Conservation (phyloP, 495 filamentous ascomycete genomes). For the Penicillium odoratum region DNA sequence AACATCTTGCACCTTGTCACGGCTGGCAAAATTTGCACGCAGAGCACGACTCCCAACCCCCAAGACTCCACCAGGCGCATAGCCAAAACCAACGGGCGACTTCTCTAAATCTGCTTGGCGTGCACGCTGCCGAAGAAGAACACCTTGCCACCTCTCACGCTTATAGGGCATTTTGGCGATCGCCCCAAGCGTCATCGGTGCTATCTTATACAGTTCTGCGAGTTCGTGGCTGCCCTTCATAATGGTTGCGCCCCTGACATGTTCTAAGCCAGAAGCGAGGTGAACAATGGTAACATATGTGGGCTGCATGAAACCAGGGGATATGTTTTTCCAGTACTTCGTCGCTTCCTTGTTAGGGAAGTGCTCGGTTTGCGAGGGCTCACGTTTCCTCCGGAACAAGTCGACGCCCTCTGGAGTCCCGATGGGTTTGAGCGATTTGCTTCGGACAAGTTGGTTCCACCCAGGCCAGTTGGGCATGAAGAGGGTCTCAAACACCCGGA, state of each 20-base stretch:
- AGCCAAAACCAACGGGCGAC: constrained; percentile 9
- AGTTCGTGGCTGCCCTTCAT: constrained; percentile 28
- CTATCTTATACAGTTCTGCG: constrained; percentile 34
- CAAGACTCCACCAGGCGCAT: constrained; percentile 17
- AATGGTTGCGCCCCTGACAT: constrained; percentile 42
- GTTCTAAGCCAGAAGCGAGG: constrained; percentile 48
- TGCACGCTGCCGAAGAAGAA: constrained; percentile 33
- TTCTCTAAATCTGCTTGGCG: constrained; percentile 13
- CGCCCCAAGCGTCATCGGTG: constrained; percentile 52
- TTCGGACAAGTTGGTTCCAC: constrained; percentile 54
- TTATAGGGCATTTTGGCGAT: constrained; percentile 54
- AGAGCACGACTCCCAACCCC: not conserved
- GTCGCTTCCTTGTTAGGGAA: constrained; percentile 31
- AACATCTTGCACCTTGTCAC: not conserved
- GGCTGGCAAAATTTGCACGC: not conserved
- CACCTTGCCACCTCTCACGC: constrained; percentile 43
- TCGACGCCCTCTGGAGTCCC: constrained; percentile 32
- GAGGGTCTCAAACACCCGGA: constrained; percentile 64
- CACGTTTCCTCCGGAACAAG: constrained; percentile 24
- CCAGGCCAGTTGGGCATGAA: constrained; percentile 76
- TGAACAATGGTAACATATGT: constrained; percentile 55
- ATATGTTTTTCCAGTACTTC: constrained; percentile 37
- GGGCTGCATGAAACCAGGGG: constrained; percentile 47
- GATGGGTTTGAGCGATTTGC: constrained; percentile 31
- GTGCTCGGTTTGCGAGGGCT: constrained; percentile 15